Base-by-base conservation (phyloP, 768 basidiomycete genomes). In the Obba rivulosa region DNA sequence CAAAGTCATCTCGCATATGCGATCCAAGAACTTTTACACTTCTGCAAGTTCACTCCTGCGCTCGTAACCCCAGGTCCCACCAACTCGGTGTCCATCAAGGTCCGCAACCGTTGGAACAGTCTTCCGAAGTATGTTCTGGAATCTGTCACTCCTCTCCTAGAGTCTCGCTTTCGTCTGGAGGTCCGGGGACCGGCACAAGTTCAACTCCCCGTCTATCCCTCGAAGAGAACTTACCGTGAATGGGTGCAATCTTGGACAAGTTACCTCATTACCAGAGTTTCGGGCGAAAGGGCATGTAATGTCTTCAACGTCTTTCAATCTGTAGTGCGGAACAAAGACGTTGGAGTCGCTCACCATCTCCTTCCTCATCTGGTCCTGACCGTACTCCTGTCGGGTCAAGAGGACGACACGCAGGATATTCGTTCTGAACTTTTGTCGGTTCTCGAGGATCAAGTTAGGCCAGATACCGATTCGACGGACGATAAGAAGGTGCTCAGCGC, bases 211-310 rank as follows among this genome's bases (percentile, higher is more conserved):
- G 82, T 98, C 48, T 99, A 97, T 66, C 75, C 79, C 1, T 67
- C 68, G 4, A 76, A 83, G 48, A 63, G 79, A 2, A 95, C 92
- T 0, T 99, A 97, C 66, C 82, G 94, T 36, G 94, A 98, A 65
- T 99, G 96, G 96, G 78, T 98, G 28, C 92, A 95, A 55, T 62
- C 78, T 0, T 98, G 94, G 92, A 83, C 92, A 1, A 72, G 77
- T 9, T 76, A 91, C 63, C 77, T 99, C 31, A 88, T 97, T 46
- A 73, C 77, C 10, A 77, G 72, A 48, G 81, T 78, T 7, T 75
- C 80, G 1, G 80, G 81, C 17, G 53, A 56, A 2, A 73, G 69
- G 43, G 88, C 91, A 13, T 72, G 74, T 53, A 67, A 61, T 17
- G 81, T 98, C 28, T 99, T 98, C 60, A 69, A 76, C 8, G 81